A percentile compares a stretch with the other conserved stretches of the same genome.
These are phyloP conservation scores for Collybiopsis confluens DNA, from an alignment of 768 basidiomycete genomes.

Conservation along the genomic window DNA sequence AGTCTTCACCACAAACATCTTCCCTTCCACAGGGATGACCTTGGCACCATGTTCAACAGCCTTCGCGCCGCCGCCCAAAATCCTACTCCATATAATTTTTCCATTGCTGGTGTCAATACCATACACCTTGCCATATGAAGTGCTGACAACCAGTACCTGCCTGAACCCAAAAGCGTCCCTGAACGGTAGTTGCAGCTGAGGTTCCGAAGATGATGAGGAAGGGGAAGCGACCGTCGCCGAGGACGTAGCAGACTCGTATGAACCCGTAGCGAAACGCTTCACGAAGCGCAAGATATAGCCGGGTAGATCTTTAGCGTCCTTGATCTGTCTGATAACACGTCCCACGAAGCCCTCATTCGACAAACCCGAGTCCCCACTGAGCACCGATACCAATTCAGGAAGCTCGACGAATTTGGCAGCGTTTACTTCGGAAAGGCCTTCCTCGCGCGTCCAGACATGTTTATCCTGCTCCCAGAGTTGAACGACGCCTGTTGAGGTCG, in stretches of 20 bases:
- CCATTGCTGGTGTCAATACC: conserved; percentile 82
- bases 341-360: conserved; percentile 45
- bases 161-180: conserved; percentile 86
- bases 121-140: conserved; percentile 69
- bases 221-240: conserved; percentile 25
- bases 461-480: conserved; percentile 66
- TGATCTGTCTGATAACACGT: conserved; percentile 53
- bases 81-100: conserved; percentile 71
- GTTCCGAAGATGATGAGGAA: conserved; percentile 23
- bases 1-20: conserved; percentile 51
- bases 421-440: conserved; percentile 61
- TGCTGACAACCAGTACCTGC: conserved; percentile 75
- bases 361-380: conserved; percentile 28
- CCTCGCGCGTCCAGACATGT: conserved; percentile 77
- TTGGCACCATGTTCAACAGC: conserved; percentile 43
- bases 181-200: conserved; percentile 26
- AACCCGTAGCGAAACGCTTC: conserved; percentile 67
- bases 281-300: conserved; percentile 62
- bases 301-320: conserved; percentile 67
- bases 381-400: conserved; percentile 47
- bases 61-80: conserved; percentile 70
- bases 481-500: conserved; percentile 72
- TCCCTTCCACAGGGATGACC: conserved; percentile 47
- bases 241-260: conserved; percentile 49
- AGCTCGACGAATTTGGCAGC: conserved; percentile 74